A percentile compares a stretch with the other conserved stretches of the same genome.
These are phyloP conservation scores for Chlamydomonas reinhardtii DNA, from an alignment of 163 green algal genomes.

Conservation along the genomic window DNA sequence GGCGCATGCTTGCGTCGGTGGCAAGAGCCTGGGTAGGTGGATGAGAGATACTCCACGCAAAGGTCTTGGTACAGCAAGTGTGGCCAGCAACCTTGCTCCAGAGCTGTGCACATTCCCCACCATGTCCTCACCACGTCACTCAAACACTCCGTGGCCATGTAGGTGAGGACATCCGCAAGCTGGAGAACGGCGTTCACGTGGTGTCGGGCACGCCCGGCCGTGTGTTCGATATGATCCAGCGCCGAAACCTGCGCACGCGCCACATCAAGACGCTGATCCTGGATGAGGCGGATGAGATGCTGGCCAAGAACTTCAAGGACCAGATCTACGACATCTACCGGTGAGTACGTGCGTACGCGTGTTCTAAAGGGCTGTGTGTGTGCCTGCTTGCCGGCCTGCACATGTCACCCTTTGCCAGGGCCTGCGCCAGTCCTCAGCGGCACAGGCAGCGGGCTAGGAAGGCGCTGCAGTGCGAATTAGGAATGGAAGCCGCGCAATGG, in stretches of 20 bases:
- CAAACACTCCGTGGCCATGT: too few relatives aligned
- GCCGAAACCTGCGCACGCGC: slow-evolving; percentile 66
- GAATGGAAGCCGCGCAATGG: too few relatives aligned
- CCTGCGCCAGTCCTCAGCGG: too few relatives aligned
- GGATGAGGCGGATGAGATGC: slow-evolving; percentile 98
- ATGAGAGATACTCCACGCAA: not conserved
- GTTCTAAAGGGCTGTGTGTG: too few relatives aligned
- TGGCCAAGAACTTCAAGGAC: slow-evolving; percentile 98
- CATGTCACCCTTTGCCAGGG: too few relatives aligned
- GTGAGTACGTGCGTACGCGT: too few relatives aligned
- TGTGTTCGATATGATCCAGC: slow-evolving; percentile 99
- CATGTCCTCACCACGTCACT: too few relatives aligned
- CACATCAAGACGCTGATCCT: slow-evolving; percentile 64
- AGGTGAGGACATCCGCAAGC: slow-evolving; percentile 96
- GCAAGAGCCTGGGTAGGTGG: slow-evolving; percentile 83
- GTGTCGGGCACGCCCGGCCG: slow-evolving; percentile 97
- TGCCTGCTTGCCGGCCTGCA: not conserved
- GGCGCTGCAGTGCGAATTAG: too few relatives aligned
- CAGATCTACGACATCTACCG: slow-evolving; percentile 99
- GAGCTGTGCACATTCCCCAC: too few relatives aligned
- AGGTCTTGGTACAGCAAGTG: too few relatives aligned
- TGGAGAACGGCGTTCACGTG: slow-evolving; percentile 94
- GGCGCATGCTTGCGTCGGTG: slow-evolving; percentile 94
- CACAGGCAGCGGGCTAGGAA: too few relatives aligned
- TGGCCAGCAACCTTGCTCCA: too few relatives aligned